Evolutionary conservation across 805 yeast genomes (phyloP), one percentile per base, ranked within the genome.

Genomic region (Yarrowia porcina): DNA sequence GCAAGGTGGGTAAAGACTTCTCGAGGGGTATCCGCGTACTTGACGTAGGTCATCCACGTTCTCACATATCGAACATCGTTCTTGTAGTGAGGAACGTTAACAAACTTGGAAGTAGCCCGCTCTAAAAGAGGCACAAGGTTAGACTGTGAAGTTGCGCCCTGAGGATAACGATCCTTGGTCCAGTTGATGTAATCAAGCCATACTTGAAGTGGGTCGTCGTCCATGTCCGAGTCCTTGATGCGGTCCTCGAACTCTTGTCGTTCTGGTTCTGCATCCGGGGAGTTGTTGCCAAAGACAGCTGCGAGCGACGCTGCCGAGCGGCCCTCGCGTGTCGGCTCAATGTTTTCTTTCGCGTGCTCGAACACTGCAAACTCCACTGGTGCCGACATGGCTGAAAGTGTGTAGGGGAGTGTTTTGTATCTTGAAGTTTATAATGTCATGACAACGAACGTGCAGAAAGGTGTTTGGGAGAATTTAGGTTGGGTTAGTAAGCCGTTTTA

Each of bases 51-150:
- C 39, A 92, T 73, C 97, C 99, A 93, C 1, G 91, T 80, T 65
- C 80, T 81, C 56, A 93, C 73, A 70, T 88, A 91, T 52, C 97
- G 75, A 1, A 93, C 84, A 71, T 93, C 97, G 71, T 92, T 87
- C 64, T 84, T 86, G 72, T 91, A 93, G 65, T 83, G 84, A 0
- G 74, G 74, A 32, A 80, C 81, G 67, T 87, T 89, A 68, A 85
- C 78, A 70, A 90, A 89, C 65, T 79, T 79, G 39, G 84, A 80
- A 0, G 96, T 86, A 67, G 94, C 87, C 50, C 86, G 76, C 70
- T 90, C 96, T 33, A 92, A 75, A 11, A 89, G 70, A 15, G 74
- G 76, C 3, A 90, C 73, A 56, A 90, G 76, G 0, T 90, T 91
- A 66, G 89, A 85, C 49, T 85, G 87, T 4, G 79, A 76, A 3